Percentiles rank a stretch among this genome's conserved stretches.
Evolutionary conservation across 2,329 filamentous ascomycete genomes (phyloP).

Genomic region (Sporothrix dimorphospora): DNA sequence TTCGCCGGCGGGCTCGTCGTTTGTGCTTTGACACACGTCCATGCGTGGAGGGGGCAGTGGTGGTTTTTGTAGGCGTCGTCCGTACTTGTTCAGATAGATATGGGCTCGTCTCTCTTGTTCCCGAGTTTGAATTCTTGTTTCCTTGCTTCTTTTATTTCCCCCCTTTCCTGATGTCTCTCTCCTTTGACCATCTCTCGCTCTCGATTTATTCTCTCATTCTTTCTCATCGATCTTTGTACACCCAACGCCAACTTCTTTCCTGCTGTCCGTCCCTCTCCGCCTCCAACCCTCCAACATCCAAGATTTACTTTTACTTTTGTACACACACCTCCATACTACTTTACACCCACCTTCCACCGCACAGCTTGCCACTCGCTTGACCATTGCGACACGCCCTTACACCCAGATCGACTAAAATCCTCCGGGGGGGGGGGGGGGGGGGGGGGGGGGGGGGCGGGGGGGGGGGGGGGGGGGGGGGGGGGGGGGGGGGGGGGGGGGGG

Average conservation of each 20-base stretch:
- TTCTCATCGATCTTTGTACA: constrained; percentile 11
- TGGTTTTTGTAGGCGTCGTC: neutral
- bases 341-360: neutral
- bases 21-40: constrained; percentile 16
- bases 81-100: constrained; percentile 12
- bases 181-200: neutral
- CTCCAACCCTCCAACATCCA: neutral
- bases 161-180: neutral
- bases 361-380: constrained; percentile 19
- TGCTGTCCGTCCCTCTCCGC: neutral
- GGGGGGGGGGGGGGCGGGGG: no score
- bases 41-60: neutral
- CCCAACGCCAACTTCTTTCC: neutral
- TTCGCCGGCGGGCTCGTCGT: constrained; percentile 3
- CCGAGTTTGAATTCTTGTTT: neutral
- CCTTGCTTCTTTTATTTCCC: neutral
- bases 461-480: no score
- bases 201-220: constrained; percentile 5
- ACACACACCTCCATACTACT: neutral
- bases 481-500: no score
- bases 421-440: no score
- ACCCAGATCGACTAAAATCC: constrained; percentile 20
- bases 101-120: neutral
- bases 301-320: neutral
- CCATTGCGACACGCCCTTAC: constrained; percentile 15